Percentiles rank a stretch among this genome's conserved stretches.
phyloP scores from a whole-genome alignment of 306 rosid species.

The Calophaca sinica region DNA sequence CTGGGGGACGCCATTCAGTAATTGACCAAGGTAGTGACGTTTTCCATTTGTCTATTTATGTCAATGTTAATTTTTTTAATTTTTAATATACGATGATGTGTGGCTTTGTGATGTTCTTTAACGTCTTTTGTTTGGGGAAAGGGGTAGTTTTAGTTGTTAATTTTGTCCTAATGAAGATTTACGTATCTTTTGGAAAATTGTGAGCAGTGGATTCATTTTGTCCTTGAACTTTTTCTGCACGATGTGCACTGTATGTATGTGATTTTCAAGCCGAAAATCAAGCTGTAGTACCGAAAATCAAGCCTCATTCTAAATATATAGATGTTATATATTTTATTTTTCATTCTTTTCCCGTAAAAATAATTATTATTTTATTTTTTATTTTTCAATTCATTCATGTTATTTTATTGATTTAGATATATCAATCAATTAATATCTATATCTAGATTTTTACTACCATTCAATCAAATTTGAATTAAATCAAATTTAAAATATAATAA shows the following conservation, averaged over 20 bases:
- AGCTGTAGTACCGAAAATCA: constrained; percentile 17
- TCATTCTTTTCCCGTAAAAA: no score
- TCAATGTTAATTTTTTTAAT: not conserved
- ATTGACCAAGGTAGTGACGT: constrained; percentile 82
- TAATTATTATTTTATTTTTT: no score
- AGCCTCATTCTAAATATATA: constrained; percentile 5
- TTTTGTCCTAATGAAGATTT: not conserved
- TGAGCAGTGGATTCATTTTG: not conserved
- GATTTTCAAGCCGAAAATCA: constrained; percentile 26
- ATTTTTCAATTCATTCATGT: no score
- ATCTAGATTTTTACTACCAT: no score
- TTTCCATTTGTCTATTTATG: constrained; percentile 23
- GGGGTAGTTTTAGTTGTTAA: constrained; percentile 1
- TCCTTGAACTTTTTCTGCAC: not conserved
- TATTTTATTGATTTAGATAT: no score
- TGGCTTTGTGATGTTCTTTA: constrained; percentile 1
- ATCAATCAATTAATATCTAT: no score
- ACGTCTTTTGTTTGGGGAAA: constrained; percentile 9
- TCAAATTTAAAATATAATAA: no score
- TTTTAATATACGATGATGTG: not conserved
- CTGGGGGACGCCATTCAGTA: constrained; percentile 90
- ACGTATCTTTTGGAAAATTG: constrained; percentile 1
- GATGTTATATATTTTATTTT: no score
- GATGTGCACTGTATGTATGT: not conserved
- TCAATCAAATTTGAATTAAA: no score